phyloP scores from a whole-genome alignment of 2,329 filamentous ascomycete species.

The Fusarium drepaniforme region DNA sequence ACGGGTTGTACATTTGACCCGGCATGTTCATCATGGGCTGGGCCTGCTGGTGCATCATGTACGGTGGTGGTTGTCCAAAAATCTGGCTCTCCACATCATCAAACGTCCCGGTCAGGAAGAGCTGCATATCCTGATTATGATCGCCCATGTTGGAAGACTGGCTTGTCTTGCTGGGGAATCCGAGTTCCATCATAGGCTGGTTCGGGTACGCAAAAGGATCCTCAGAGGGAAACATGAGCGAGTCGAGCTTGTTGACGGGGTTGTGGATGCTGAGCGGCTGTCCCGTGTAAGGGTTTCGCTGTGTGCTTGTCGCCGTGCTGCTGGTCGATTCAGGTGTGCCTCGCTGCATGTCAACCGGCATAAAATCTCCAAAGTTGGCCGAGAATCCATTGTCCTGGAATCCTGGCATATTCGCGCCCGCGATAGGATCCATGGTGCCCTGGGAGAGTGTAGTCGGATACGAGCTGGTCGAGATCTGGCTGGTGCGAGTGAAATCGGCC shows the following conservation, averaged over 20 bases:
- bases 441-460: constrained; percentile 44
- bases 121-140: constrained; percentile 54
- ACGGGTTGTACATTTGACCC: constrained; percentile 58
- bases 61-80: constrained; percentile 77
- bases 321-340: constrained; percentile 57
- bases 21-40: constrained; percentile 58
- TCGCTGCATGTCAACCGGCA: constrained; percentile 59
- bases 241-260: constrained; percentile 76
- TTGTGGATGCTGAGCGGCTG: constrained; percentile 52
- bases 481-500: constrained; percentile 50
- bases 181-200: constrained; percentile 76
- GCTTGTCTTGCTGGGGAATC: constrained; percentile 53
- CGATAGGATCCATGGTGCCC: constrained; percentile 51
- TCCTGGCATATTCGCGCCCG: constrained; percentile 44
- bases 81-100: constrained; percentile 81
- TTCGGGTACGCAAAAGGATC: constrained; percentile 86
- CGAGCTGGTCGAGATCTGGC: constrained; percentile 43
- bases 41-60: constrained; percentile 66
- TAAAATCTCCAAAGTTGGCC: constrained; percentile 57
- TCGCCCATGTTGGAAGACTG: constrained; percentile 50
- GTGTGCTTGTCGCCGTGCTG: constrained; percentile 56
- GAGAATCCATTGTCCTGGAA: constrained; percentile 54
- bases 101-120: constrained; percentile 65
- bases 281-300: constrained; percentile 48
- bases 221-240: constrained; percentile 83